A percentile compares a stretch with the other conserved stretches of the same genome.
Evolutionary conservation across 345 rosid genomes (phyloP).

Genomic region (Salix exigua): DNA sequence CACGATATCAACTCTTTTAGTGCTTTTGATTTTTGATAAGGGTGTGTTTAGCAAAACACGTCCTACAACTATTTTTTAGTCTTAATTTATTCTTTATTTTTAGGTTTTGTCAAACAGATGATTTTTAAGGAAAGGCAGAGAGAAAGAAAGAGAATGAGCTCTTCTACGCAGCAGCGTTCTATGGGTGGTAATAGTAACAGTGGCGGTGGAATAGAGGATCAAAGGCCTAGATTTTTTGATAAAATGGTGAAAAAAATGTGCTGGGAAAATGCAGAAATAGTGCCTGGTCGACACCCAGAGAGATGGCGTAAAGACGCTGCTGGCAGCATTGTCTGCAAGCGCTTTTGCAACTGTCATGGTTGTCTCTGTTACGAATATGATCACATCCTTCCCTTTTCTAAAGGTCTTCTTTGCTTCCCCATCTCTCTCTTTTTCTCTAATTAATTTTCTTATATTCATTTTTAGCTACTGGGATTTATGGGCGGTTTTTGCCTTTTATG

Average conservation of each 20-base stretch:
- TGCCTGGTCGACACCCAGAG: slow-evolving; percentile 90
- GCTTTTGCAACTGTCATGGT: slow-evolving; percentile 81
- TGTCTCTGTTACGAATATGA: slow-evolving; percentile 96
- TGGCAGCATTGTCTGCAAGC: slow-evolving; percentile 83
- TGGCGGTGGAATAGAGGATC: slow-evolving; percentile 31
- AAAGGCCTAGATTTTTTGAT: slow-evolving; percentile 74
- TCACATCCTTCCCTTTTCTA: slow-evolving; percentile 85
- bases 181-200: slow-evolving; percentile 14
- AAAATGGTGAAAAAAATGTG: slow-evolving; percentile 57
- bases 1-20: no score
- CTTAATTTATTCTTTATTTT: no score
- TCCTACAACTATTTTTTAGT: no score
- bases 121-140: not conserved
- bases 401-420: slow-evolving; percentile 40
- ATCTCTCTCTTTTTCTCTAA: not conserved
- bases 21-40: no score
- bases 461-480: not conserved
- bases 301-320: slow-evolving; percentile 95
- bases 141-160: slow-evolving; percentile 16
- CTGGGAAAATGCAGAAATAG: slow-evolving; percentile 70
- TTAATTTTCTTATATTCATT: not conserved
- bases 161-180: slow-evolving; percentile 23
- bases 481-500: not conserved
- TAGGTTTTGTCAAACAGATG: no score
- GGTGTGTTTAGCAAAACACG: no score